A percentile compares a stretch with the other conserved stretches of the same genome.
Conservation (phyloP, 1,284 basidiomycete genomes). For the Mycosarcoma mackinlayi region DNA sequence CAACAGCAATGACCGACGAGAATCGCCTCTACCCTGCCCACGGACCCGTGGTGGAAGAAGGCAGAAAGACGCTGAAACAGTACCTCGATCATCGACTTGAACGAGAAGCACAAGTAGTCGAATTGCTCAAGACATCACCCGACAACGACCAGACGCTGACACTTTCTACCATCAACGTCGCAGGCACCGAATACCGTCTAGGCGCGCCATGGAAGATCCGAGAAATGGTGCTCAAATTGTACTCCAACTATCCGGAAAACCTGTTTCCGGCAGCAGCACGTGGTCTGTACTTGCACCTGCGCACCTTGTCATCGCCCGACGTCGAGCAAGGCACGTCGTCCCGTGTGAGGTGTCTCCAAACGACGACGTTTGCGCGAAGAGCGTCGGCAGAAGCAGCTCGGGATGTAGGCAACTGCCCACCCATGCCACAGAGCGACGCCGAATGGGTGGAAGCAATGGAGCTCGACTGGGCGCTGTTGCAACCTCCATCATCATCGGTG, state of each 20-base stretch:
- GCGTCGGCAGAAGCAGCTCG: constrained; percentile 18
- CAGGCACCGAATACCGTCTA: constrained; percentile 9
- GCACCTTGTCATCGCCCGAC: constrained; percentile 72
- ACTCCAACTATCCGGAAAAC: constrained; percentile 75
- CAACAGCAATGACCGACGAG: constrained; percentile 36
- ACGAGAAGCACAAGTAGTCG: constrained; percentile 82
- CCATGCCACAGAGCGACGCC: constrained; percentile 27
- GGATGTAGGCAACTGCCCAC: constrained; percentile 43
- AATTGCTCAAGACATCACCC: constrained; percentile 71
- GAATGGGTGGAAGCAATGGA: constrained; percentile 52
- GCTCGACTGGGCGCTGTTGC: constrained; percentile 38
- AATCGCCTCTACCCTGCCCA: constrained; percentile 83
- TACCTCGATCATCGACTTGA: constrained; percentile 86
- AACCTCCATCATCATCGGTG: background rate
- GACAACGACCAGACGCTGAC: constrained; percentile 62
- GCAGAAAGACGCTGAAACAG: constrained; percentile 73
- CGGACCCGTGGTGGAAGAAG: constrained; percentile 78
- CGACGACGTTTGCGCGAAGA: constrained; percentile 27
- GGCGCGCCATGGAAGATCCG: constrained; percentile 57
- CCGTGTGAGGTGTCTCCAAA: constrained; percentile 38
- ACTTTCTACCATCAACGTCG: constrained; percentile 9
- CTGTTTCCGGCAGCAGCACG: constrained; percentile 80
- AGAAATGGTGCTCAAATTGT: constrained; percentile 71
- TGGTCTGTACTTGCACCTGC: constrained; percentile 78
- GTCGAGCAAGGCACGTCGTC: constrained; percentile 15